These are phyloP conservation scores for Maudiozyma barnettii DNA, from an alignment of 805 yeast species.

Conservation along the genomic window DNA sequence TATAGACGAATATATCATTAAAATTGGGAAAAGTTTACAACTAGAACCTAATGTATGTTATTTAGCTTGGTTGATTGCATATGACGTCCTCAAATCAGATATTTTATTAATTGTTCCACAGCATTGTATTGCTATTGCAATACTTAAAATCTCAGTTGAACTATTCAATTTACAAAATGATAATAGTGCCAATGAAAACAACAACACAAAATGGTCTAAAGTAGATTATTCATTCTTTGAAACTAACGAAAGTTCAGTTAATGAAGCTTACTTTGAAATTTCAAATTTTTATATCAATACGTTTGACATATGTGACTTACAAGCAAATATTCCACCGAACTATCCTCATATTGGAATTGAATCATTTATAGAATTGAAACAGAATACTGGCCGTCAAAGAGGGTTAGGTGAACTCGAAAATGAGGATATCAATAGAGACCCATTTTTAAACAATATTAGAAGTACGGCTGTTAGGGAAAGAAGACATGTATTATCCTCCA, in stretches of 20 bases:
- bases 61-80: conserved; percentile 66
- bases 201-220: conserved; percentile 11
- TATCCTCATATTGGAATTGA: conserved; percentile 21
- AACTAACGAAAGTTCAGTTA: conserved; percentile 27
- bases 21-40: conserved; percentile 43
- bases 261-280: conserved; percentile 46
- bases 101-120: conserved; percentile 61
- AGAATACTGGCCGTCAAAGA: conserved; percentile 33
- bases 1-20: conserved; percentile 57
- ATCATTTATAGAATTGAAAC: conserved; percentile 35
- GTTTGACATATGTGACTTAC: conserved; percentile 42
- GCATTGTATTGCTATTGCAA: conserved; percentile 64
- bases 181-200: no score
- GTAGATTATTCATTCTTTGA: conserved; percentile 20
- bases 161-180: conserved; percentile 22
- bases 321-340: conserved; percentile 30
- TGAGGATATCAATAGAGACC: conserved; percentile 34
- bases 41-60: conserved; percentile 40
- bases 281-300: conserved; percentile 54
- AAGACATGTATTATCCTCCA: conserved; percentile 39
- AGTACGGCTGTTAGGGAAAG: conserved; percentile 35
- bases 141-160: conserved; percentile 50
- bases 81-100: conserved; percentile 64
- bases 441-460: conserved; percentile 33
- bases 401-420: conserved; percentile 24